Evolutionary conservation across 768 basidiomycete species (phyloP), one percentile per base, ranked within the genome.

Genomic region (Phallus indusiatus): DNA sequence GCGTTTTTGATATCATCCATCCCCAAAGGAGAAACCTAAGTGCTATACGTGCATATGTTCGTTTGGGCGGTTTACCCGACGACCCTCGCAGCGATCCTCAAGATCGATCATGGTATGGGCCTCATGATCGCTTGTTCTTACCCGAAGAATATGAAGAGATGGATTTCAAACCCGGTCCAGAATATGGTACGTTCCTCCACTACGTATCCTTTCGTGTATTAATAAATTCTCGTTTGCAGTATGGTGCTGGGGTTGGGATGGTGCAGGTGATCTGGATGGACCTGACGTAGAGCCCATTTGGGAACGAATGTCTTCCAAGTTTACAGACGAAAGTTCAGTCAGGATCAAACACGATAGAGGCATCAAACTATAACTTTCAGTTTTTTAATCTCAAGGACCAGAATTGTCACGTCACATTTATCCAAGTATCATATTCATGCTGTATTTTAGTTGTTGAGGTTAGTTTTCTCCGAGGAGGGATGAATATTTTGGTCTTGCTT

Each of bases 201-300:
- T 22, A 22, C 37, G 51, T 35, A 54, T 46, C 52, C 35, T 54
- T 48, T 34, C 47, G 53, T 42, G 37, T 52, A 56, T 47, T 51
- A 18, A 59, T 52, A 36, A 47, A 57, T 4, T 17, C 37, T 35
- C 49, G 10, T 36, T 61, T 52, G 17, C 67, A 96, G 95, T 98
- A 12, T 97, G 95, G 95, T 98, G 95, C 69, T 97, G 95, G 95
- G 95, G 95, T 18, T 99, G 95, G 95, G 95, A 99, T 67, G 95
- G 95, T 14, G 95, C 95, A 2, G 95, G 95, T 18, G 95, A 99
- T 68, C 80, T 99, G 21, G 95, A 97, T 63, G 95, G 94, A 47
- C 95, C 95, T 0, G 94, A 98, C 67, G 91, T 99, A 6, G 95
- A 98, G 65, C 95, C 95, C 6, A 88, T 99, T 56, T 99, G 95